A percentile compares a stretch with the other conserved stretches of the same genome.
Conservation (phyloP, 768 basidiomycete genomes). For the Arthromyces matolae region DNA sequence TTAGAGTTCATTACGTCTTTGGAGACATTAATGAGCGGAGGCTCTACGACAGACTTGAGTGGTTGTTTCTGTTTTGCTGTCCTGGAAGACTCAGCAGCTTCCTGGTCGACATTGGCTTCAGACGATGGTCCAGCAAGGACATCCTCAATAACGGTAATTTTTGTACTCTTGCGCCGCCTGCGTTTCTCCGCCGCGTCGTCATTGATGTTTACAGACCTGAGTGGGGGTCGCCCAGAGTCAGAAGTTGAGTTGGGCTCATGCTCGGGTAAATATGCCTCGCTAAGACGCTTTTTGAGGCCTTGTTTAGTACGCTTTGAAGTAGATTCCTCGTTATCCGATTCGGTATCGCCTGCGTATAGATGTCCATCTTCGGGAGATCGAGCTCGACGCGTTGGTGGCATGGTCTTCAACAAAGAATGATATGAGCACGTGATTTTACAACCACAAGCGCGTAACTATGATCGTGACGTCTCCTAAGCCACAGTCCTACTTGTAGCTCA, state of each 20-base stretch:
- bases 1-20: slow-evolving; percentile 88
- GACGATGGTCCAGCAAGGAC: slow-evolving; percentile 60
- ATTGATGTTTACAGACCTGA: slow-evolving; percentile 59
- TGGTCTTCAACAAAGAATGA: slow-evolving; percentile 39
- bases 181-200: slow-evolving; percentile 89
- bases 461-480: slow-evolving; percentile 22
- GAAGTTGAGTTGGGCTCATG: slow-evolving; percentile 38
- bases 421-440: slow-evolving; percentile 33
- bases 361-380: slow-evolving; percentile 33
- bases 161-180: slow-evolving; percentile 74
- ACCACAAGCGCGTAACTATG: slow-evolving; percentile 19
- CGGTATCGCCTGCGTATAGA: slow-evolving; percentile 34
- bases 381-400: slow-evolving; percentile 37
- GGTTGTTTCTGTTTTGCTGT: slow-evolving; percentile 58
- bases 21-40: slow-evolving; percentile 57
- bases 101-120: slow-evolving; percentile 35
- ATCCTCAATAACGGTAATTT: slow-evolving; percentile 53
- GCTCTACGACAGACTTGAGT: slow-evolving; percentile 56
- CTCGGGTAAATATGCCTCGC: slow-evolving; percentile 51
- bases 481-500: no score
- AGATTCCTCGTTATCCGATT: slow-evolving; percentile 35
- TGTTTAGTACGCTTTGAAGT: slow-evolving; percentile 38
- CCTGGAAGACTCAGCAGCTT: slow-evolving; percentile 41
- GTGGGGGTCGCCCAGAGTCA: slow-evolving; percentile 33
- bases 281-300: slow-evolving; percentile 54